Evolutionary conservation across 257 asterid species (phyloP).

Genomic region (Solanum pinnatisectum): DNA sequence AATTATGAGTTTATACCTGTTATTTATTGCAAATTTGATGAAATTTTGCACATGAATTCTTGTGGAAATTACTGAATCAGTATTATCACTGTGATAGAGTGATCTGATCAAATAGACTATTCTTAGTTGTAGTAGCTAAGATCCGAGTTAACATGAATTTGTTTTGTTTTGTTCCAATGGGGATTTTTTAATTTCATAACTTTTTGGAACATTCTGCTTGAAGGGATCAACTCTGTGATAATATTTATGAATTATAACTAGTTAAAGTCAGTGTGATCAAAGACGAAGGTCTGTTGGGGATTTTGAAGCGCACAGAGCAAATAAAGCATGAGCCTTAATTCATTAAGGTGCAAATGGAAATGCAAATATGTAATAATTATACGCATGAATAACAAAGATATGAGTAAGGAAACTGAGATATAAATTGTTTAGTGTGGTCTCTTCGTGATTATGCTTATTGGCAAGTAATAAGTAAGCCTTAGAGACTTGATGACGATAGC

Average conservation of each 20-base stretch:
- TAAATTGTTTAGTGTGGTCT: neutral
- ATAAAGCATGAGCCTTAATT: neutral
- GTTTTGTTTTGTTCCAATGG: neutral
- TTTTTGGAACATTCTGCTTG: neutral
- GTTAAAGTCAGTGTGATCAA: neutral
- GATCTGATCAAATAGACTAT: neutral
- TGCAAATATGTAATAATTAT: neutral
- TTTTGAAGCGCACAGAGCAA: neutral
- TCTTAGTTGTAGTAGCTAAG: neutral
- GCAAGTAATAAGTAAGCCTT: neutral
- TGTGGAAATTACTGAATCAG: neutral
- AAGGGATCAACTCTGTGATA: neutral
- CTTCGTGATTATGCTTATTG: neutral
- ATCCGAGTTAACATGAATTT: neutral
- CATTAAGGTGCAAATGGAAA: neutral
- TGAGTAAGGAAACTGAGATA: neutral
- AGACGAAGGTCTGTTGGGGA: neutral
- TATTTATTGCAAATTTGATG: neutral
- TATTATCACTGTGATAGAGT: neutral
- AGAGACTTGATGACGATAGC: neutral
- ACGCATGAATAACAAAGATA: neutral
- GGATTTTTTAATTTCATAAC: neutral
- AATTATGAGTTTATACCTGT: neutral
- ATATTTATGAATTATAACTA: neutral
- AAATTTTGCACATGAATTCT: neutral